These are phyloP conservation scores for Xylariales sp. DNA, from an alignment of 2,329 filamentous ascomycete genomes.

Conservation along the genomic window DNA sequence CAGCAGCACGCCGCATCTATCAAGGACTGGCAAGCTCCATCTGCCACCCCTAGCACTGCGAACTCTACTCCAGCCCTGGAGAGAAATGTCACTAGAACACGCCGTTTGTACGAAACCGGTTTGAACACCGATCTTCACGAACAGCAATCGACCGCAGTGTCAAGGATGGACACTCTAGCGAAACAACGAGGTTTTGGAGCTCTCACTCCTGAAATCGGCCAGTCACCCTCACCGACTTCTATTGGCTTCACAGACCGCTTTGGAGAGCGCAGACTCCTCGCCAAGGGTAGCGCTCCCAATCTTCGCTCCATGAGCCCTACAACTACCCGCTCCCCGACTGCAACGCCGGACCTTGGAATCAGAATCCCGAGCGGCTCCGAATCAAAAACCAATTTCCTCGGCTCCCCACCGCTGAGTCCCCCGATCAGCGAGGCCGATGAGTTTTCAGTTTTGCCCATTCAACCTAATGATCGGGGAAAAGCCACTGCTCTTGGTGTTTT, in stretches of 20 bases:
- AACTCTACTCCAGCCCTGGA: conserved; percentile 46
- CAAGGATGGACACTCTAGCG: conserved; percentile 74
- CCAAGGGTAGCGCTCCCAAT: conserved; percentile 64
- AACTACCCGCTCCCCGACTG: conserved; percentile 29
- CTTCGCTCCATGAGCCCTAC: conserved; percentile 55
- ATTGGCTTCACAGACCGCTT: conserved; percentile 41
- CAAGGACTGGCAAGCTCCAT: conserved; percentile 44
- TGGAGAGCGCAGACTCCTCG: conserved; percentile 40
- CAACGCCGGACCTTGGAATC: conserved; percentile 28
- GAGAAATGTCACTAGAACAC: conserved; percentile 63
- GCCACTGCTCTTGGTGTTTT: conserved; percentile 28
- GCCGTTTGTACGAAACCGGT: conserved; percentile 78
- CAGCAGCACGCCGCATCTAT: conserved; percentile 50
- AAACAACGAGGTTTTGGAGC: conserved; percentile 52
- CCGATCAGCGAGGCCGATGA: conserved; percentile 71
- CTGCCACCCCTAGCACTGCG: conserved; percentile 30
- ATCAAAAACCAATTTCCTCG: conserved; percentile 29
- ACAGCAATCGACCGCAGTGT: conserved; percentile 71
- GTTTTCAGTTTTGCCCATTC: conserved; percentile 58
- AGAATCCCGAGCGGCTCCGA: conserved; percentile 30
- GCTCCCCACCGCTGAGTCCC: conserved; percentile 56
- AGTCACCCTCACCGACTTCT: conserved; percentile 41
- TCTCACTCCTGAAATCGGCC: conserved; percentile 45
- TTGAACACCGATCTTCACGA: conserved; percentile 76
- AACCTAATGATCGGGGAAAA: conserved; percentile 63